Percentiles rank a stretch among this genome's conserved stretches.
phyloP scores from a whole-genome alignment of 202 grass and related monocot species.

The Elaeis oleifera region DNA sequence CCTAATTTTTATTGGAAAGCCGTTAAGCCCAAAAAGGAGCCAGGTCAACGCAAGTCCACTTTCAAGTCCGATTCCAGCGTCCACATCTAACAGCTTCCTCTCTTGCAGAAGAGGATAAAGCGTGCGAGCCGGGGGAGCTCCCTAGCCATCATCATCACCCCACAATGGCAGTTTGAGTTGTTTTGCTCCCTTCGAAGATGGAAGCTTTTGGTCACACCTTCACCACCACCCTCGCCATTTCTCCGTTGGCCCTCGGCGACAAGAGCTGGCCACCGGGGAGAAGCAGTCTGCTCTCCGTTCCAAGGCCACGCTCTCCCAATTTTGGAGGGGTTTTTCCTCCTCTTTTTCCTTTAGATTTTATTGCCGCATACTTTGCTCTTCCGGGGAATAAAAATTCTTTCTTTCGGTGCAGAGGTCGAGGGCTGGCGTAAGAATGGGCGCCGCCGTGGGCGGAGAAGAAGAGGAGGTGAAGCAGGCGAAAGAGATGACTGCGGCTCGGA shows the following conservation, averaged over 20 bases:
- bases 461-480: slow-evolving; percentile 75
- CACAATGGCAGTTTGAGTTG: neutral
- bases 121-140: neutral
- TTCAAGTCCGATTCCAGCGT: too few species aligned
- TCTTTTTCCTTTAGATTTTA: slow-evolving; percentile 4
- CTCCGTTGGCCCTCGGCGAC: neutral
- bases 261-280: slow-evolving; percentile 1
- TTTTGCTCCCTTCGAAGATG: slow-evolving; percentile 24
- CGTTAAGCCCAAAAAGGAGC: too few species aligned
- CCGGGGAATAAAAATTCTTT: neutral
- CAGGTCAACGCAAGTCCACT: too few species aligned
- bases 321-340: slow-evolving; percentile 6
- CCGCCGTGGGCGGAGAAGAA: slow-evolving; percentile 46
- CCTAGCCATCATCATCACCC: neutral
- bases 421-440: slow-evolving; percentile 49
- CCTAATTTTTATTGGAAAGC: too few species aligned
- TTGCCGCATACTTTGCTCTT: neutral
- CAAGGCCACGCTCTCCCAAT: slow-evolving; percentile 25
- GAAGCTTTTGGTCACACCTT: slow-evolving; percentile 29
- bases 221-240: slow-evolving; percentile 22
- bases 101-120: slow-evolving; percentile 20
- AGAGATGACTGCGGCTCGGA: slow-evolving; percentile 84
- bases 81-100: too few species aligned
- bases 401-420: slow-evolving; percentile 39
- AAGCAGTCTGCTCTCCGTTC: neutral